A percentile compares a stretch with the other conserved stretches of the same genome.
phyloP scores from a whole-genome alignment of 805 yeast species.

The Ogataea zsoltii region DNA sequence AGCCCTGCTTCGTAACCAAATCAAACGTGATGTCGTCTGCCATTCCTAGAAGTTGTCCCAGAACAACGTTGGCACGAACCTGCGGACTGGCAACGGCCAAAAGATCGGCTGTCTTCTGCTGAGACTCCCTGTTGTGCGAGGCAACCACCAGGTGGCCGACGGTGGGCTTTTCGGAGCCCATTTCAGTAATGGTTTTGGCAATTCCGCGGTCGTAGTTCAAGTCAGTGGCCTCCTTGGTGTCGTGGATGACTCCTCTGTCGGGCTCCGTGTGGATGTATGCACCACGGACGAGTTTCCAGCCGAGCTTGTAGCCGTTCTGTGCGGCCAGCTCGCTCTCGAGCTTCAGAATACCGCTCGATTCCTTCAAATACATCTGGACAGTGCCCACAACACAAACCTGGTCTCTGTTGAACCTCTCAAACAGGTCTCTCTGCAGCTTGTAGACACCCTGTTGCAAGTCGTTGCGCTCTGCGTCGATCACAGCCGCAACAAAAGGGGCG shows the following conservation, averaged over 20 bases:
- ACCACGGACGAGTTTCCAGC: constrained; percentile 90
- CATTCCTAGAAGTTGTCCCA: constrained; percentile 94
- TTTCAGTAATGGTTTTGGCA: constrained; percentile 56
- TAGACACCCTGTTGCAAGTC: constrained; percentile 91
- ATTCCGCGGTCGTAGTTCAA: constrained; percentile 71
- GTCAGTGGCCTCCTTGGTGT: constrained; percentile 81
- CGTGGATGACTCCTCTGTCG: constrained; percentile 69
- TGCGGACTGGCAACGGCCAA: constrained; percentile 35
- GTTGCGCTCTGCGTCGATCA: constrained; percentile 89
- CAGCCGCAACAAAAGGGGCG: constrained; percentile 73
- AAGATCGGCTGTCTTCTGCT: constrained; percentile 64
- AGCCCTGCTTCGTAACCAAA: constrained; percentile 62
- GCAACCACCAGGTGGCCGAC: constrained; percentile 87
- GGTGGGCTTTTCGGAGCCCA: constrained; percentile 43
- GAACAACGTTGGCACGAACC: constrained; percentile 62
- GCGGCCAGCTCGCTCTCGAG: constrained; percentile 66
- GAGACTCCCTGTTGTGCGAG: constrained; percentile 83
- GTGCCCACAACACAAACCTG: constrained; percentile 83
- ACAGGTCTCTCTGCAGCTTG: constrained; percentile 80
- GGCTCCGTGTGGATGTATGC: constrained; percentile 93
- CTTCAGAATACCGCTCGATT: constrained; percentile 60
- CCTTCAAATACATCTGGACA: constrained; percentile 85
- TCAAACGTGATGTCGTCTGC: constrained; percentile 86
- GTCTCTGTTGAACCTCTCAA: constrained; percentile 66
- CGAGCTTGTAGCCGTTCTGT: constrained; percentile 64